phyloP scores from a whole-genome alignment of 805 yeast genomes.

The Millerago galiae region DNA sequence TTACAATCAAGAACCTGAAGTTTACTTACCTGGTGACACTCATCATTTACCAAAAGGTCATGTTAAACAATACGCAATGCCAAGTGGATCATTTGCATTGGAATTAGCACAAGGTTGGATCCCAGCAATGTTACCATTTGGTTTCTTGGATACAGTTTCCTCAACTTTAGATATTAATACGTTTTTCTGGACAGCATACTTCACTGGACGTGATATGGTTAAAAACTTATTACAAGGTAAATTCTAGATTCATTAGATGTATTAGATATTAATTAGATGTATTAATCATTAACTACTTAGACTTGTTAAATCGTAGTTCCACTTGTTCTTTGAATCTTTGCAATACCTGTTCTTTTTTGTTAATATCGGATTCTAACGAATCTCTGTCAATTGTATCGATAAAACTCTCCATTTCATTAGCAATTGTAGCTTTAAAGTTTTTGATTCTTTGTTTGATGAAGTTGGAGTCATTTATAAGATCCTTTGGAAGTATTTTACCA shows the following conservation, averaged over 20 bases:
- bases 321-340: constrained; percentile 2
- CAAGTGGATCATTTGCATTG: constrained; percentile 74
- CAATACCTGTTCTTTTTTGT: background rate
- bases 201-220: constrained; percentile 76
- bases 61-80: constrained; percentile 84
- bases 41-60: constrained; percentile 72
- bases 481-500: constrained; percentile 36
- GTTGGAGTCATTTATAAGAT: constrained; percentile 36
- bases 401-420: constrained; percentile 2
- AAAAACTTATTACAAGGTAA: constrained; percentile 65
- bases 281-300: background rate
- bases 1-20: constrained; percentile 54
- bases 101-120: constrained; percentile 99
- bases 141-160: constrained; percentile 70
- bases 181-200: constrained; percentile 57
- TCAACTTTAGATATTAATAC: constrained; percentile 78
- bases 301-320: background rate
- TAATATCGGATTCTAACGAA: constrained; percentile 1
- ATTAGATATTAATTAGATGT: background rate
- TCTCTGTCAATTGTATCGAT: constrained; percentile 5
- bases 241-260: constrained; percentile 28
- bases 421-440: constrained; percentile 1
- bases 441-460: constrained; percentile 24
- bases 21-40: constrained; percentile 81
- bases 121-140: constrained; percentile 96